A percentile compares a stretch with the other conserved stretches of the same genome.
Conservation (phyloP, 2,329 filamentous ascomycete species). For the Penicillium olsonii region DNA sequence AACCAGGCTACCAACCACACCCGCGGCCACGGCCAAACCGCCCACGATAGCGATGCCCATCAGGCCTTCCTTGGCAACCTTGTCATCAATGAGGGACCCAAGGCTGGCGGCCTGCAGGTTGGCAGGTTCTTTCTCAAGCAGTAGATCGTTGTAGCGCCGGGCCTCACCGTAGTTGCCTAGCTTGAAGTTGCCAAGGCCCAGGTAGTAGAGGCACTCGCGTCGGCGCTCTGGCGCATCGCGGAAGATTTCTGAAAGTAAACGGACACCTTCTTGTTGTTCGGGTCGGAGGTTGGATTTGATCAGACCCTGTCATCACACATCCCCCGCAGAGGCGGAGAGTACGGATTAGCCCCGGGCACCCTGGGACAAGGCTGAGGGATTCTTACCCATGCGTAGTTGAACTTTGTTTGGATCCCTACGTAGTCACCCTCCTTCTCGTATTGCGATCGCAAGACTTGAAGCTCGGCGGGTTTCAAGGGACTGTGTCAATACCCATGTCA, state of each 20-base stretch:
- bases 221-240: constrained; percentile 87
- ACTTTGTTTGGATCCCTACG: constrained; percentile 96
- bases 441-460: constrained; percentile 87
- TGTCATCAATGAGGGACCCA: constrained; percentile 87
- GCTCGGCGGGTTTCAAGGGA: constrained; percentile 85
- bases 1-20: constrained; percentile 86
- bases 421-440: constrained; percentile 98
- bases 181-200: constrained; percentile 97
- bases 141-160: constrained; percentile 86
- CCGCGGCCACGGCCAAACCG: constrained; percentile 86
- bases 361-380: background rate
- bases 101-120: constrained; percentile 91
- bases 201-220: constrained; percentile 97
- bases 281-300: constrained; percentile 84
- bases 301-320: constrained; percentile 64
- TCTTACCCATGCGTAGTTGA: constrained; percentile 97
- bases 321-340: constrained; percentile 15
- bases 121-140: constrained; percentile 85
- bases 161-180: constrained; percentile 96
- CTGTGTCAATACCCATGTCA: constrained; percentile 54
- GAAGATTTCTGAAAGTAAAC: constrained; percentile 94
- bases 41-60: constrained; percentile 94
- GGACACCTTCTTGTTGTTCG: constrained; percentile 93
- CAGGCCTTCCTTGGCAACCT: constrained; percentile 90
- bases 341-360: constrained; percentile 4